A percentile compares a stretch with the other conserved stretches of the same genome.
These are phyloP conservation scores for Coemansia sp. DNA, from an alignment of 192 early-diverging fungal species.

Conservation along the genomic window DNA sequence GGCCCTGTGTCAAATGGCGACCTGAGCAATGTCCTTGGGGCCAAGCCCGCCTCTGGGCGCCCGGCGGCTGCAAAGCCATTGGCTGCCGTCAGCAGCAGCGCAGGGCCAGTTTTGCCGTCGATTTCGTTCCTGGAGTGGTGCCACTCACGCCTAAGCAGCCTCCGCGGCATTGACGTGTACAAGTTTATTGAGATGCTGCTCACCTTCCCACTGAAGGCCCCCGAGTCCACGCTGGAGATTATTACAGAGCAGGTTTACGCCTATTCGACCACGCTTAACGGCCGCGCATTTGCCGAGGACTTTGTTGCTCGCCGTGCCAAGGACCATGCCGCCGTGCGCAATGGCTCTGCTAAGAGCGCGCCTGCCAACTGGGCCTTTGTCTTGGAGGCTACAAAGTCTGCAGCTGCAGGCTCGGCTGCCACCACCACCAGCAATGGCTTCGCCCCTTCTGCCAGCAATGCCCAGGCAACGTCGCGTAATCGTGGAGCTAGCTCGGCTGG, in stretches of 20 bases:
- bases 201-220: conserved; percentile 66
- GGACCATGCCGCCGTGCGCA: conserved; percentile 42
- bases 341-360: conserved; percentile 33
- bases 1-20: conserved; percentile 1
- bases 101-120: conserved; percentile 34
- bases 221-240: conserved; percentile 66
- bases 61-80: conserved; percentile 11
- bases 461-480: not conserved
- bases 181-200: conserved; percentile 78
- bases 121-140: conserved; percentile 77
- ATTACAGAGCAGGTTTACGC: conserved; percentile 75
- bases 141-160: conserved; percentile 59
- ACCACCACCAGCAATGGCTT: not conserved
- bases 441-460: not conserved
- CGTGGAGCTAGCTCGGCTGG: conserved; percentile 1
- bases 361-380: conserved; percentile 38
- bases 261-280: conserved; percentile 69
- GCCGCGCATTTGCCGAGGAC: conserved; percentile 75
- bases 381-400: conserved; percentile 4
- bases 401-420: not conserved
- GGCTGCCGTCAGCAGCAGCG: conserved; percentile 9
- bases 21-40: not conserved
- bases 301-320: conserved; percentile 73
- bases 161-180: conserved; percentile 59
- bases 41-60: not conserved